These are phyloP conservation scores for Acorus calamus DNA, from an alignment of 106 monocot species.

Conservation along the genomic window DNA sequence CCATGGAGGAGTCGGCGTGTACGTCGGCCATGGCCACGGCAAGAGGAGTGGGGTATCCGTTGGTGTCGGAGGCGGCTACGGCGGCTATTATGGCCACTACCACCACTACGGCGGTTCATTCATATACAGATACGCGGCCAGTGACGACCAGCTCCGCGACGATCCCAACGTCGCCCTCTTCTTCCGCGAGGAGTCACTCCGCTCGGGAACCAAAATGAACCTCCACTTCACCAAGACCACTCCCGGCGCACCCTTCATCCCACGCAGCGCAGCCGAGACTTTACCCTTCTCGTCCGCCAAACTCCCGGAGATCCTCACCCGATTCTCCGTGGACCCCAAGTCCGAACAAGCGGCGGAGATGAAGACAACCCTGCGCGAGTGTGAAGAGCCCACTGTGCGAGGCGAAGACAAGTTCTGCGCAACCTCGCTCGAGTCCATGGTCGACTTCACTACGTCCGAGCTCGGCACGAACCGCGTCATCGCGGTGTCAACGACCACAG, in stretches of 20 bases:
- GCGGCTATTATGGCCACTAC: no score
- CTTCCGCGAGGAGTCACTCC: slow-evolving; percentile 48
- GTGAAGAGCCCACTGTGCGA: slow-evolving; percentile 21
- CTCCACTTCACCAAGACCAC: slow-evolving; percentile 28
- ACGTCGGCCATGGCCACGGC: no score
- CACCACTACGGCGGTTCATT: background rate
- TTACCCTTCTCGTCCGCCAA: slow-evolving; percentile 47
- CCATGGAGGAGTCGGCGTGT: no score
- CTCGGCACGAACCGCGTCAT: slow-evolving; percentile 25
- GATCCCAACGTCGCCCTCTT: slow-evolving; percentile 33
- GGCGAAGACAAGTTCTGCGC: slow-evolving; percentile 46
- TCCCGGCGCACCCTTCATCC: slow-evolving; percentile 11
- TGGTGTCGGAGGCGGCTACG: no score
- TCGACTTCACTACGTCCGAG: slow-evolving; percentile 35
- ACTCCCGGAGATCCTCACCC: slow-evolving; percentile 28
- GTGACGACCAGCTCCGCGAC: slow-evolving; percentile 17
- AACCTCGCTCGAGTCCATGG: slow-evolving; percentile 82
- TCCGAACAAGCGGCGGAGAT: slow-evolving; percentile 23
- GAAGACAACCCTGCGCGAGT: slow-evolving; percentile 26
- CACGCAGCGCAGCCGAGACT: slow-evolving; percentile 24
- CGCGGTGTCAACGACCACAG: slow-evolving; percentile 28
- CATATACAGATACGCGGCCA: slow-evolving; percentile 14
- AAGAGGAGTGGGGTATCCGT: no score
- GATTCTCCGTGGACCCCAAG: slow-evolving; percentile 25
- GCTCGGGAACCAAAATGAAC: slow-evolving; percentile 31